Base-by-base conservation (phyloP, 176 grass and related monocot species). In the Canna indica region DNA sequence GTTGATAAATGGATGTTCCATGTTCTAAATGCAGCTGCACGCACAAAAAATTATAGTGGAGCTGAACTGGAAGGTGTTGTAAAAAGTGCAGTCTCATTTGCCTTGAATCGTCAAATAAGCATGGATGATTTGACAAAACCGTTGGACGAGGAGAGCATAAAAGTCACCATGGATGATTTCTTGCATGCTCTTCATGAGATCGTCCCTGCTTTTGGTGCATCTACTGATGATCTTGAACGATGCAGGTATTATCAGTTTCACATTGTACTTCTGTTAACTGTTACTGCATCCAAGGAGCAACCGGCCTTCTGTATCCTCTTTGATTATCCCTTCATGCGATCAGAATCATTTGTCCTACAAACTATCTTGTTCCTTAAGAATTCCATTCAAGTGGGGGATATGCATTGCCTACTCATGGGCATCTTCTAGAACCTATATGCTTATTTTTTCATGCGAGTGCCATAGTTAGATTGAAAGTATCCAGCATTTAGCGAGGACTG, bases 41-140 rank as follows among this genome's bases (percentile, higher is more conserved):
- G 90, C 22, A 93, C 95, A 28, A 99, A 99, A 78, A 99, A 99
- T 79, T 99, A 90, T 67, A 99, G 86, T 78, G 95, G 95, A 82
- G 95, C 90, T 72, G 95, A 99, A 79, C 75, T 99, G 71, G 89
- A 99, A 87, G 95, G 95, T 80, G 95, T 99, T 72, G 95, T 99
- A 24, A 94, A 99, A 81, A 99, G 95, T 70, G 95, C 95, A 45
- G 90, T 93, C 59, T 94, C 95, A 38, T 99, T 45, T 85, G 95
- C 95, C 70, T 81, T 94, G 76, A 93, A 99, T 68, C 82, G 86
- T 38, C 95, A 99, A 72, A 87, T 93, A 78, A 90, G 73, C 44
- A 93, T 99, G 95, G 90, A 94, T 86, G 95, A 99, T 67, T 86
- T 99, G 36, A 93, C 89, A 5, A 99, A 94, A 63, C 77, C 62